These are phyloP conservation scores for Calamus simplicifolius DNA, from an alignment of 176 grass and related monocot species.

Conservation along the genomic window DNA sequence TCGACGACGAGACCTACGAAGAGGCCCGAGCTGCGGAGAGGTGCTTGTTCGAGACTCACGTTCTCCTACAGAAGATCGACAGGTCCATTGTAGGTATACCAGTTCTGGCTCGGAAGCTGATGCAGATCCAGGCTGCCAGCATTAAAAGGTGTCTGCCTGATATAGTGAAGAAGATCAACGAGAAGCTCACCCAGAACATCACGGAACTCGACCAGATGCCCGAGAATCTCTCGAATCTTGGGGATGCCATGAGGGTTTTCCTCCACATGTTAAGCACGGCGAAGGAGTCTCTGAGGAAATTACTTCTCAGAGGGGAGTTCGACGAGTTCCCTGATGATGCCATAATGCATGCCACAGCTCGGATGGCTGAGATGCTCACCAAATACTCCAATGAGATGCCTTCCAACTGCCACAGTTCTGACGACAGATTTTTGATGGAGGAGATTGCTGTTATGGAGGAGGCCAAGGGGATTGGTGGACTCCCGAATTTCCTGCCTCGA, in stretches of 20 bases:
- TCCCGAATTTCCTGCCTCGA: slow-evolving; percentile 41
- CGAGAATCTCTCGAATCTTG: background rate
- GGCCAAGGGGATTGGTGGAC: slow-evolving; percentile 15
- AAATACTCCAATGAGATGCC: slow-evolving; percentile 2
- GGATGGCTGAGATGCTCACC: slow-evolving; percentile 23
- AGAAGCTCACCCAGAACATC: slow-evolving; percentile 33
- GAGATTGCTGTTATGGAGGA: slow-evolving; percentile 40
- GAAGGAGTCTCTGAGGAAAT: slow-evolving; percentile 7
- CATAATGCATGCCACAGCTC: slow-evolving; percentile 25
- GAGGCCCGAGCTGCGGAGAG: slow-evolving; percentile 24
- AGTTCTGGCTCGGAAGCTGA: slow-evolving; percentile 21
- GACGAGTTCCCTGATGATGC: slow-evolving; percentile 22
- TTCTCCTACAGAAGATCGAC: slow-evolving; percentile 21
- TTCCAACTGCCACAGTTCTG: background rate
- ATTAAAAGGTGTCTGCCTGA: slow-evolving; percentile 38
- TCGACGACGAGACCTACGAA: slow-evolving; percentile 40
- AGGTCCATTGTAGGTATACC: slow-evolving; percentile 44
- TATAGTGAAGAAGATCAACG: slow-evolving; percentile 43
- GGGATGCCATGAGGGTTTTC: slow-evolving; percentile 8
- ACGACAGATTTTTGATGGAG: slow-evolving; percentile 33
- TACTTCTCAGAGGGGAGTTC: slow-evolving; percentile 30
- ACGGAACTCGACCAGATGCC: slow-evolving; percentile 41
- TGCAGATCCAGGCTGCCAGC: slow-evolving; percentile 29
- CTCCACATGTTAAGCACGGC: slow-evolving; percentile 12
- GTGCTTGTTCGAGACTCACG: slow-evolving; percentile 19